Percentiles rank a stretch among this genome's conserved stretches.
These are phyloP conservation scores for Aspergillus sp. DNA, from an alignment of 2,329 filamentous ascomycete genomes.

Conservation along the genomic window DNA sequence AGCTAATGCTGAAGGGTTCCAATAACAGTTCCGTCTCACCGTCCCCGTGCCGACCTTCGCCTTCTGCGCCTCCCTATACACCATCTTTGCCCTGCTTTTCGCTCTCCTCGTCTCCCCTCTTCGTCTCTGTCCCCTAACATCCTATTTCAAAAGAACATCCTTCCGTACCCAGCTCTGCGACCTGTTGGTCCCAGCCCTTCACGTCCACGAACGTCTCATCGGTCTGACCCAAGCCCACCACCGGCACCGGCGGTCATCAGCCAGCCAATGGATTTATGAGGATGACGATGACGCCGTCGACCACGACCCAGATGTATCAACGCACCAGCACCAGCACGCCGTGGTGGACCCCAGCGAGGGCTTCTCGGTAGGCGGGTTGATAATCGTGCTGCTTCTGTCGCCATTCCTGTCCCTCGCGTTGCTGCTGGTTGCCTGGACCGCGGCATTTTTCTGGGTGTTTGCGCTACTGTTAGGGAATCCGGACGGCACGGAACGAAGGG, in stretches of 20 bases:
- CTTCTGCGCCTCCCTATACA: constrained; percentile 47
- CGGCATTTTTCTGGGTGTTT: constrained; percentile 56
- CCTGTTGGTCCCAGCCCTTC: constrained; percentile 47
- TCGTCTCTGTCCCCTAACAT: constrained; percentile 42
- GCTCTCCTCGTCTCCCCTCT: constrained; percentile 47
- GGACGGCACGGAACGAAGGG: constrained; percentile 50
- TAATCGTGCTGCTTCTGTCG: constrained; percentile 47
- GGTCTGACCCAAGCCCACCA: constrained; percentile 7
- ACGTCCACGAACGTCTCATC: constrained; percentile 36
- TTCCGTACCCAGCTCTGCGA: constrained; percentile 45
- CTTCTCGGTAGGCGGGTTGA: constrained; percentile 33
- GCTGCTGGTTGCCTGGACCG: constrained; percentile 50
- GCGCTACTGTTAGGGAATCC: constrained; percentile 55
- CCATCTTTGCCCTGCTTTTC: constrained; percentile 44
- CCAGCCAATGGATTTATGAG: constrained; percentile 31
- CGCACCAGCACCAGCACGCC: no score
- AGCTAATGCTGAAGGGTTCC: constrained; percentile 7
- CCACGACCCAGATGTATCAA: background rate
- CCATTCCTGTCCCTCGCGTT: constrained; percentile 50
- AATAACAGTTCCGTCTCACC: constrained; percentile 44
- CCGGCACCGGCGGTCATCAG: constrained; percentile 12
- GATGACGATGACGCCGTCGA: constrained; percentile 29
- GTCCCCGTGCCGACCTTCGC: constrained; percentile 49
- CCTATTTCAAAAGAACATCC: constrained; percentile 37
- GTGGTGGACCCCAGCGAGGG: constrained; percentile 22